These are phyloP conservation scores for Lagenidium sp. DNA, from an alignment of 352 stramenopile genomes.

Conservation along the genomic window DNA sequence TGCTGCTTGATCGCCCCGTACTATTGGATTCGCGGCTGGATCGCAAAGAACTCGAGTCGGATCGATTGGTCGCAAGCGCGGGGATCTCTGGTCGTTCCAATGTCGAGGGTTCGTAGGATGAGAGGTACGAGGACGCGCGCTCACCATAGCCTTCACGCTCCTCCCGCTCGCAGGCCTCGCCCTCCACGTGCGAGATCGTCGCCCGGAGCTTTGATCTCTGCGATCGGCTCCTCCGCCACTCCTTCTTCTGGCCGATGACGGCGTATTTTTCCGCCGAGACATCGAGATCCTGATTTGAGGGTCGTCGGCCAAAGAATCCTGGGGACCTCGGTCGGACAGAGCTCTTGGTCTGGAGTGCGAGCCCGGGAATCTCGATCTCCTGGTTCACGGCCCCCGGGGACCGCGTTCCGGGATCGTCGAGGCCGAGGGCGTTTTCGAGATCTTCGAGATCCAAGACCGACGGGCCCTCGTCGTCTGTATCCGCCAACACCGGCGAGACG, in stretches of 20 bases:
- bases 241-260: constrained; percentile 52
- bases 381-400: constrained; percentile 1
- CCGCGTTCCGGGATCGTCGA: constrained; percentile 2
- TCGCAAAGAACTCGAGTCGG: not conserved
- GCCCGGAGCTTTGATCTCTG: constrained; percentile 8
- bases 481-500: constrained; percentile 37
- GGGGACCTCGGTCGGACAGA: constrained; percentile 5
- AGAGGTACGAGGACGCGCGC: constrained; percentile 14
- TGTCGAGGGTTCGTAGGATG: constrained; percentile 10
- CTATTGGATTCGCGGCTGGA: constrained; percentile 13
- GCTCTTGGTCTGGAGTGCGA: constrained; percentile 13
- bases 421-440: constrained; percentile 12
- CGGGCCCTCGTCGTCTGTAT: constrained; percentile 13
- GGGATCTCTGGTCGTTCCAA: no score
- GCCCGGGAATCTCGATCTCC: not conserved
- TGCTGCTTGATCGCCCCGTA: constrained; percentile 7
- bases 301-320: constrained; percentile 13
- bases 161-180: constrained; percentile 10
- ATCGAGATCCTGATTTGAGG: constrained; percentile 31
- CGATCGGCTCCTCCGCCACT: constrained; percentile 42
- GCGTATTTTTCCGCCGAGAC: constrained; percentile 26
- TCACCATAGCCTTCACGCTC: constrained; percentile 12
- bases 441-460: constrained; percentile 14
- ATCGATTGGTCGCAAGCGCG: not conserved
- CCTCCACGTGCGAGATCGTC: constrained; percentile 33